A percentile compares a stretch with the other conserved stretches of the same genome.
Conservation (phyloP, 139 green algal genomes). For the Desmodesmus armatus region DNA sequence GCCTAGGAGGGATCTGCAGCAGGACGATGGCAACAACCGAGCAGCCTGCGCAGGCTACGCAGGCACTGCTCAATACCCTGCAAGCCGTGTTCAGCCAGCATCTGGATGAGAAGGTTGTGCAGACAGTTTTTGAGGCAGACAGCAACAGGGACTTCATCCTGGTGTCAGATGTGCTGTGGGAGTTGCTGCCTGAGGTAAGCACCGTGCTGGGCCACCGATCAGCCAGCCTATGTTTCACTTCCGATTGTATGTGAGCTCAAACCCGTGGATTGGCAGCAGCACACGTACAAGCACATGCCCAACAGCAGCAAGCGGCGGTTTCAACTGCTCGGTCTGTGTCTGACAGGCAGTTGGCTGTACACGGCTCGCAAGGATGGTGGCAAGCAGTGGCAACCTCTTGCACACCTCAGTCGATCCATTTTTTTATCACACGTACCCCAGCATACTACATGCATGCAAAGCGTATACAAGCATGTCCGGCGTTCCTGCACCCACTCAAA, state of each 20-base stretch:
- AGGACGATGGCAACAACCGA: too few relatives aligned
- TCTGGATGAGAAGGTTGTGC: not conserved
- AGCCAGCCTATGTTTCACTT: too few relatives aligned
- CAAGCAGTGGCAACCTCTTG: too few relatives aligned
- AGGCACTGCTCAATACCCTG: slow-evolving; percentile 19
- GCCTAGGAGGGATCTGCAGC: too few relatives aligned
- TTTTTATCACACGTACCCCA: not conserved
- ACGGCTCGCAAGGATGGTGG: too few relatives aligned
- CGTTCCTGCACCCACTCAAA: too few relatives aligned
- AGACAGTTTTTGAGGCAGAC: slow-evolving; percentile 8
- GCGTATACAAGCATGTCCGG: too few relatives aligned
- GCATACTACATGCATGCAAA: not conserved
- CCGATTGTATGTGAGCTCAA: too few relatives aligned
- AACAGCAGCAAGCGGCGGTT: slow-evolving; percentile 18
- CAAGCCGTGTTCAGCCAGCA: not conserved
- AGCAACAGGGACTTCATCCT: not conserved
- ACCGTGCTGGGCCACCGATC: too few relatives aligned
- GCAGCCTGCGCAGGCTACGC: too few relatives aligned
- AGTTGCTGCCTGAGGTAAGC: slow-evolving; percentile 24
- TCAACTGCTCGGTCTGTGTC: not conserved
- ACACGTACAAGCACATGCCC: not conserved
- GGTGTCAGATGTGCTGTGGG: not conserved
- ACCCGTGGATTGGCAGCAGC: not conserved
- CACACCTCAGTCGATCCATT: too few relatives aligned
- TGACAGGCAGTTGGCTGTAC: too few relatives aligned